Conservation (phyloP, 805 yeast species). For the Wickerhamiella musiphila region DNA sequence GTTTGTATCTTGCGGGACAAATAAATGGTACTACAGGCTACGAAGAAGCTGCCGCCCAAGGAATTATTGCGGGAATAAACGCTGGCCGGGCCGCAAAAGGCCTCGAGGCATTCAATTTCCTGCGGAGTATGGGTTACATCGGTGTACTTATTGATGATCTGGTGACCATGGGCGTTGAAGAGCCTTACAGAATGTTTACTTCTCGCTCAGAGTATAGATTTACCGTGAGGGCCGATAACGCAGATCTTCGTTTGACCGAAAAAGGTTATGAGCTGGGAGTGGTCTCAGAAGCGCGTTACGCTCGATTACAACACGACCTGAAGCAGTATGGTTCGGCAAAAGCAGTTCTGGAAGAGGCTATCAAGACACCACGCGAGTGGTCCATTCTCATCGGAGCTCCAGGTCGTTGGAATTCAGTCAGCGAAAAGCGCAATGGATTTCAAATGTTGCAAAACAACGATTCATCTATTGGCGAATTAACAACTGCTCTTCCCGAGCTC, state of each 20-base stretch:
- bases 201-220: conserved; percentile 88
- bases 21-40: conserved; percentile 98
- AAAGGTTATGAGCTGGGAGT: conserved; percentile 51
- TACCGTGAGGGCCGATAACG: conserved; percentile 83
- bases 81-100: conserved; percentile 48
- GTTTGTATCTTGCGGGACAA: conserved; percentile 85
- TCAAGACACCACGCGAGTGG: conserved; percentile 50
- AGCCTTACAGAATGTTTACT: conserved; percentile 96
- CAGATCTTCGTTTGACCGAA: conserved; percentile 68
- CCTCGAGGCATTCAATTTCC: conserved; percentile 33
- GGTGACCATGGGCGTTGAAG: conserved; percentile 87
- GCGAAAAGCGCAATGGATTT: conserved; percentile 24
- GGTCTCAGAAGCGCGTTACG: conserved; percentile 43
- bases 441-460: conserved; percentile 32
- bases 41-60: conserved; percentile 98
- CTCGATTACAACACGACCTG: conserved; percentile 29
- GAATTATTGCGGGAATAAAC: conserved; percentile 86
- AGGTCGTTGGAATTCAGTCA: conserved; percentile 30
- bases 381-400: conserved; percentile 25
- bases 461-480: conserved; percentile 40
- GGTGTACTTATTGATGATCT: conserved; percentile 91
- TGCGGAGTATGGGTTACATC: conserved; percentile 70
- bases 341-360: conserved; percentile 28
- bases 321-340: conserved; percentile 28
- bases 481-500: conserved; percentile 24